A percentile compares a stretch with the other conserved stretches of the same genome.
Conservation (phyloP, 2,329 filamentous ascomycete genomes). For the Ascochyta pisi region DNA sequence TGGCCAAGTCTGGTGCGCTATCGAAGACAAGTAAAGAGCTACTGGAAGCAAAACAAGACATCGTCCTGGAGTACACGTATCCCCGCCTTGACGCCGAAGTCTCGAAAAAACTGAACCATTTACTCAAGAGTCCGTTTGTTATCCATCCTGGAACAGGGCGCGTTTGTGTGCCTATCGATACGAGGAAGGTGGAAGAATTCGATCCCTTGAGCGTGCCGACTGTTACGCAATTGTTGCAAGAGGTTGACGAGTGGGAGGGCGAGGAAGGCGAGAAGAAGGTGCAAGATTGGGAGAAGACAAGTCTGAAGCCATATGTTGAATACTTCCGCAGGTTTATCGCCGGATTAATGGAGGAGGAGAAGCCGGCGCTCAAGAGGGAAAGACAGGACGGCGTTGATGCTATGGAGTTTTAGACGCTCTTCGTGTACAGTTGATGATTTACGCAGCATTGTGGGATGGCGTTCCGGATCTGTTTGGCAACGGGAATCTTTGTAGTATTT, state of each 20-base stretch:
- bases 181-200: conserved; percentile 75
- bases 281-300: conserved; percentile 96
- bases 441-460: not conserved
- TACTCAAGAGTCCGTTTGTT: conserved; percentile 96
- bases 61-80: conserved; percentile 97
- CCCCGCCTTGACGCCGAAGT: conserved; percentile 96
- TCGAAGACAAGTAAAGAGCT: conserved; percentile 77
- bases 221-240: conserved; percentile 77
- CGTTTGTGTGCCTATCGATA: conserved; percentile 94
- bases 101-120: conserved; percentile 96
- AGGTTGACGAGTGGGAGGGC: conserved; percentile 82
- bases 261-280: conserved; percentile 61
- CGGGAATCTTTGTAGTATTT: too few species aligned
- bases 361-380: conserved; percentile 57
- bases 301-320: conserved; percentile 89
- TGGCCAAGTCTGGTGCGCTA: conserved; percentile 78
- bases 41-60: conserved; percentile 90
- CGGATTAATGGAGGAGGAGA: conserved; percentile 77
- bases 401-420: conserved; percentile 67
- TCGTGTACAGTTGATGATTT: not conserved
- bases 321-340: conserved; percentile 84
- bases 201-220: conserved; percentile 90
- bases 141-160: conserved; percentile 93
- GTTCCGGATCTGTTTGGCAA: not conserved
- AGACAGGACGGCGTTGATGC: conserved; percentile 61